Evolutionary conservation across 768 basidiomycete genomes (phyloP).

Genomic region (Arthromyces matolae): DNA sequence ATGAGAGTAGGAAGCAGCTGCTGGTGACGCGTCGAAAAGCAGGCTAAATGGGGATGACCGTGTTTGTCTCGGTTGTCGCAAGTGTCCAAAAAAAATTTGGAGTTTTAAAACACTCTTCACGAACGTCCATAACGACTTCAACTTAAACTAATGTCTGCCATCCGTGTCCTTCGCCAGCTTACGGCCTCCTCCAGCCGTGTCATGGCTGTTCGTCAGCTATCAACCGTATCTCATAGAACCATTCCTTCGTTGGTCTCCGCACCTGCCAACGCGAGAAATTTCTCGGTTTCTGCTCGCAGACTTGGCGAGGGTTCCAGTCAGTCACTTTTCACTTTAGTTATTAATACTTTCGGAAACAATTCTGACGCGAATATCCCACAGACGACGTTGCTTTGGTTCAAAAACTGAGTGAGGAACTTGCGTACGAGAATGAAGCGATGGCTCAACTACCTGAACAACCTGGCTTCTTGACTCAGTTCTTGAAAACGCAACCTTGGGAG

Average conservation of each 20-base stretch:
- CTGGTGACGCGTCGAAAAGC: background rate
- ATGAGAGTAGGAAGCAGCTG: too few relatives aligned
- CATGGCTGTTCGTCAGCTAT: constrained; percentile 26
- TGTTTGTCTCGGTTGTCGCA: constrained; percentile 9
- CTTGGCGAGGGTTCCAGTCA: constrained; percentile 45
- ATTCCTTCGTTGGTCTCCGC: constrained; percentile 26
- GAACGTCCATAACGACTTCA: constrained; percentile 1
- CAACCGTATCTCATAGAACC: constrained; percentile 24
- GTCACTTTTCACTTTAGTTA: constrained; percentile 19
- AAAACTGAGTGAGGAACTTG: constrained; percentile 77
- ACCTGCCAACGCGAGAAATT: constrained; percentile 29
- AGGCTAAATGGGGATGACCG: background rate
- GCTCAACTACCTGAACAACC: constrained; percentile 40
- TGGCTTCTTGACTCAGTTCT: constrained; percentile 77
- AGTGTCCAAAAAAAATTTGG: constrained; percentile 13
- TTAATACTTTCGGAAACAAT: background rate
- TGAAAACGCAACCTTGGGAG: constrained; percentile 71
- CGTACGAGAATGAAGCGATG: constrained; percentile 73
- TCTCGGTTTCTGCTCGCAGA: constrained; percentile 41
- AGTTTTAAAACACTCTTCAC: constrained; percentile 1
- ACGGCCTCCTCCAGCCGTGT: constrained; percentile 42
- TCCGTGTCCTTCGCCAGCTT: constrained; percentile 59
- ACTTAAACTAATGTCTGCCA: constrained; percentile 65
- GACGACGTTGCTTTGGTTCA: constrained; percentile 73
- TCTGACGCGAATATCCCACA: constrained; percentile 23